These are phyloP conservation scores for Apiotrichum sp. DNA, from an alignment of 1,284 basidiomycete genomes.

Conservation along the genomic window DNA sequence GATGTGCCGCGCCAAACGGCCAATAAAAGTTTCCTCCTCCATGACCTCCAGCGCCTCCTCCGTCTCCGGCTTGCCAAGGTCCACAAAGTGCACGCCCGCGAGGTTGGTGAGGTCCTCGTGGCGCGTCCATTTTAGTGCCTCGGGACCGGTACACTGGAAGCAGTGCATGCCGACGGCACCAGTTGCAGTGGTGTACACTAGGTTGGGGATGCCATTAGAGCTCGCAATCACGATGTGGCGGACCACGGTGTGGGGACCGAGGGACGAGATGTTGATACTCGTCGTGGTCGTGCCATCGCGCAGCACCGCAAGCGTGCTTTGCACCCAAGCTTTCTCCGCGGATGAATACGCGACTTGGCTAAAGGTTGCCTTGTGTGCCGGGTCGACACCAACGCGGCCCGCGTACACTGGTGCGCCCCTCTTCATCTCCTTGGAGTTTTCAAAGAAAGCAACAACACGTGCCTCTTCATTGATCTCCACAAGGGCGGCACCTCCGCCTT, in stretches of 20 bases:
- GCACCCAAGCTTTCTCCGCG: neutral
- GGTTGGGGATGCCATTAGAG: neutral
- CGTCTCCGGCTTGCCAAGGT: conserved; percentile 64
- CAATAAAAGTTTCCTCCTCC: conserved; percentile 56
- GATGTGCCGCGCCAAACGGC: conserved; percentile 58
- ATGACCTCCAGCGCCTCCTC: conserved; percentile 47
- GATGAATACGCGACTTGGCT: conserved; percentile 69
- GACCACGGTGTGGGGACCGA: conserved; percentile 19
- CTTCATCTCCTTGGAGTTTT: conserved; percentile 48
- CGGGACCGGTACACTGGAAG: neutral
- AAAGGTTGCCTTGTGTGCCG: conserved; percentile 40
- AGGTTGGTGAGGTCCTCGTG: conserved; percentile 75
- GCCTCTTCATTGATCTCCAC: conserved; percentile 51
- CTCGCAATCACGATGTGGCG: conserved; percentile 55
- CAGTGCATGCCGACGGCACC: conserved; percentile 52
- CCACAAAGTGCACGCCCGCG: conserved; percentile 62
- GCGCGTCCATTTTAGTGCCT: conserved; percentile 58
- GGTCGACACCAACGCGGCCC: conserved; percentile 11
- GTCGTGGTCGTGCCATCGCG: neutral
- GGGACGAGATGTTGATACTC: conserved; percentile 14
- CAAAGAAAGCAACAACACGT: conserved; percentile 57
- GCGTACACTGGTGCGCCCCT: conserved; percentile 49
- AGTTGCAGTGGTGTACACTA: conserved; percentile 62
- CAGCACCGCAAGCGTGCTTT: conserved; percentile 7
- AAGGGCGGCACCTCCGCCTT: conserved; percentile 56